Evolutionary conservation across 78 protist genomes (phyloP).

Genomic region (Bodo saltans): DNA sequence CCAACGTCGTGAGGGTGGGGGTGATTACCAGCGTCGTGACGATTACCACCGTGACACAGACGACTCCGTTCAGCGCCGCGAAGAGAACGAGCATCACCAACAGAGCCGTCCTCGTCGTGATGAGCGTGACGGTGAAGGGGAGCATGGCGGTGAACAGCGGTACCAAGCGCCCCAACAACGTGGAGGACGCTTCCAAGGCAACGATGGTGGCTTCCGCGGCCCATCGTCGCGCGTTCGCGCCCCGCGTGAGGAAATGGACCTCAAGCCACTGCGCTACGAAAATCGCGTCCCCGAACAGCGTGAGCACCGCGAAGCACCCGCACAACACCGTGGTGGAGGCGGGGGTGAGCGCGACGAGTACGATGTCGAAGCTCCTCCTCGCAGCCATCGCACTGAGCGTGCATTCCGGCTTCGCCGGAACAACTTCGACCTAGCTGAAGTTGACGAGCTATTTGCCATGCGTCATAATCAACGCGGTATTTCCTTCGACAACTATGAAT

Average conservation of each 20-base stretch:
- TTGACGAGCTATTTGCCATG: conserved; percentile 28
- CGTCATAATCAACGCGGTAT: conserved; percentile 44
- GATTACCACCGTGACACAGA: neutral
- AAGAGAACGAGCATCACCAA: neutral
- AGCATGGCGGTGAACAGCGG: no score
- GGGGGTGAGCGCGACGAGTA: neutral
- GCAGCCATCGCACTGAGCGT: neutral
- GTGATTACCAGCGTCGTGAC: neutral
- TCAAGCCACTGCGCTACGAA: neutral
- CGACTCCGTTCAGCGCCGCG: neutral
- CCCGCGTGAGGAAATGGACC: neutral
- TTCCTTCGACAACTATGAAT: conserved; percentile 74
- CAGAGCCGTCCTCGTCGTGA: neutral
- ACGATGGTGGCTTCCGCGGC: neutral
- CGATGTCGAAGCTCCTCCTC: neutral
- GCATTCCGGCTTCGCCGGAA: neutral
- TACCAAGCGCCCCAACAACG: neutral
- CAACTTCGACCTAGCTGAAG: no score
- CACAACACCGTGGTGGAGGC: neutral
- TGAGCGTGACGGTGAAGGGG: neutral
- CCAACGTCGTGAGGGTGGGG: neutral
- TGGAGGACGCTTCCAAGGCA: neutral
- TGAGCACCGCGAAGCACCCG: neutral
- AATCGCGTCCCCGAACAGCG: neutral
- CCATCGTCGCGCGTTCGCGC: neutral